Conservation (phyloP, 208 protist species). For the Entamoeba nuttalli region DNA sequence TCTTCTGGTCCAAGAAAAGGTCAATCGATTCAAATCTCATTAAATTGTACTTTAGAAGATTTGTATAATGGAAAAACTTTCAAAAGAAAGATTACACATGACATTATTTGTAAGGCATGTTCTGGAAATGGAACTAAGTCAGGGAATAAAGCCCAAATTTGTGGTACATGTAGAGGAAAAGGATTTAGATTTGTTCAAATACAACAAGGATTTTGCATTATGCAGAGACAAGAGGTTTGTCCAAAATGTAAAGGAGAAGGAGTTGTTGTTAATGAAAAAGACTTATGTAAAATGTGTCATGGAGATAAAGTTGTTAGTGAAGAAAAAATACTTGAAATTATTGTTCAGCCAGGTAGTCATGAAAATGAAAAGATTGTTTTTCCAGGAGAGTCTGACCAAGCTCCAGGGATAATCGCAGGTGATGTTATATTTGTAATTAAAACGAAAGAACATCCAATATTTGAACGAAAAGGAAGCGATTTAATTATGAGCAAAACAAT, state of each 20-base stretch:
- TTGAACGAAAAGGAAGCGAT: slow-evolving; percentile 7
- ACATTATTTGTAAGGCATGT: not conserved
- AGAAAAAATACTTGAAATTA: slow-evolving; percentile 9
- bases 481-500: not conserved
- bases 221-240: not conserved
- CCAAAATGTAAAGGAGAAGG: not conserved
- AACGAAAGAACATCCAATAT: slow-evolving; percentile 1
- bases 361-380: slow-evolving; percentile 12
- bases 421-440: slow-evolving; percentile 20
- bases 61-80: not conserved
- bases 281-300: not conserved
- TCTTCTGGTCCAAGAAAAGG: not conserved
- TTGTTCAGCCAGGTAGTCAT: slow-evolving; percentile 14
- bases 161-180: not conserved
- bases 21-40: not conserved
- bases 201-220: not conserved
- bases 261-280: not conserved
- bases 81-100: not conserved
- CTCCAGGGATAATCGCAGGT: not conserved
- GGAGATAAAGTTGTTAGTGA: not conserved
- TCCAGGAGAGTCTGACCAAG: slow-evolving; percentile 2
- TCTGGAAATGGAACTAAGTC: not conserved
- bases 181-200: not conserved
- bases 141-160: not conserved
- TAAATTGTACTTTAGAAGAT: not conserved